Percentiles rank a stretch among this genome's conserved stretches.
Evolutionary conservation across 345 rosid species (phyloP).

Genomic region (Ceriops zippeliana): DNA sequence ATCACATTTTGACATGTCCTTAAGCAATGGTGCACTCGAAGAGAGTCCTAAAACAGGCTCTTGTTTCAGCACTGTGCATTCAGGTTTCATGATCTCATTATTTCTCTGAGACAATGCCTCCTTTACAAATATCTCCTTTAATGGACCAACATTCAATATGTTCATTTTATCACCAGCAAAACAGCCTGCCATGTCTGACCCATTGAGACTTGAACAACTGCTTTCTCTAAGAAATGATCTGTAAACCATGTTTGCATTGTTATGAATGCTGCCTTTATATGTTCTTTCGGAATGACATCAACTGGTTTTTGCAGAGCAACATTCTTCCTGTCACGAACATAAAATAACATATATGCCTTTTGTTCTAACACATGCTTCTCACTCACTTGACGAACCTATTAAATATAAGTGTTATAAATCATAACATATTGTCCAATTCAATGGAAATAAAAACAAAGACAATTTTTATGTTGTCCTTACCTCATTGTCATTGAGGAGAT

Average conservation of each 20-base stretch:
- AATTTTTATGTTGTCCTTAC: slow-evolving; percentile 32
- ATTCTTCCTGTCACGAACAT: slow-evolving; percentile 80
- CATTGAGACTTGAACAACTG: slow-evolving; percentile 27
- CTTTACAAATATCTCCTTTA: slow-evolving; percentile 30
- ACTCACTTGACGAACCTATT: slow-evolving; percentile 75
- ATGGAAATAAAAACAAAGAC: background rate
- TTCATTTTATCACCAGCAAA: slow-evolving; percentile 15
- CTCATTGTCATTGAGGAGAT: slow-evolving; percentile 87
- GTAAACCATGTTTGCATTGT: slow-evolving; percentile 26
- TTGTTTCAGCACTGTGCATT: slow-evolving; percentile 24
- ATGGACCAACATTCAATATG: slow-evolving; percentile 2
- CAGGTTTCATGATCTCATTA: slow-evolving; percentile 8
- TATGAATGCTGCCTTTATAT: slow-evolving; percentile 32
- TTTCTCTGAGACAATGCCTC: slow-evolving; percentile 28
- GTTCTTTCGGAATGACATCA: slow-evolving; percentile 42
- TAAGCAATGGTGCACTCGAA: slow-evolving; percentile 9
- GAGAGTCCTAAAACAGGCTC: slow-evolving; percentile 17
- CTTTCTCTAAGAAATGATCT: slow-evolving; percentile 32
- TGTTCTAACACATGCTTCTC: slow-evolving; percentile 75
- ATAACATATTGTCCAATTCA: background rate
- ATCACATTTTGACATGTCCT: slow-evolving; percentile 16
- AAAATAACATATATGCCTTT: slow-evolving; percentile 97
- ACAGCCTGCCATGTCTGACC: slow-evolving; percentile 18
- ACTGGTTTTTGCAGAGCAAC: slow-evolving; percentile 37
- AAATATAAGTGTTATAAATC: slow-evolving; percentile 17